These are phyloP conservation scores for Candida tetrigidarum DNA, from an alignment of 1,139 yeast species.

Conservation along the genomic window DNA sequence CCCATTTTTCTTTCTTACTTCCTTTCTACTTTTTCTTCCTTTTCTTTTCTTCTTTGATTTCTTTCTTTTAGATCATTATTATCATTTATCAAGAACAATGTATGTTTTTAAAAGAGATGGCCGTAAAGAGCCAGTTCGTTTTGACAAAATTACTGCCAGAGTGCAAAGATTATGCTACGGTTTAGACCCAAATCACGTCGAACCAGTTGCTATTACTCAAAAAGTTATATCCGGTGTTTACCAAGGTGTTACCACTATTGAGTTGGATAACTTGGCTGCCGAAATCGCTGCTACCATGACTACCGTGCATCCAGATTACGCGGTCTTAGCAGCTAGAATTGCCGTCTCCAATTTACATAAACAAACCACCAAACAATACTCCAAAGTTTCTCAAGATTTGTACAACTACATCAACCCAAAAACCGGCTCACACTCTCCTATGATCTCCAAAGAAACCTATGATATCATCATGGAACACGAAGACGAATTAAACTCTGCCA, in stretches of 20 bases:
- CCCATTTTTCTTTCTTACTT: neutral
- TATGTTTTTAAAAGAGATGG: slow-evolving; percentile 71
- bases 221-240: slow-evolving; percentile 89
- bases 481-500: slow-evolving; percentile 78
- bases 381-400: slow-evolving; percentile 72
- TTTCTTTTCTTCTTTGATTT: slow-evolving; percentile 1
- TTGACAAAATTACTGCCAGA: slow-evolving; percentile 64
- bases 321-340: slow-evolving; percentile 91
- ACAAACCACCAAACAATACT: slow-evolving; percentile 88
- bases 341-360: slow-evolving; percentile 92
- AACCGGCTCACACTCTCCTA: slow-evolving; percentile 71
- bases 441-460: slow-evolving; percentile 76
- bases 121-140: slow-evolving; percentile 83
- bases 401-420: slow-evolving; percentile 76
- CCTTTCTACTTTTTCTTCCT: slow-evolving; percentile 4
- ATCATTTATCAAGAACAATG: slow-evolving; percentile 27
- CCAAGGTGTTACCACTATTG: slow-evolving; percentile 96
- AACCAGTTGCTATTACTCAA: slow-evolving; percentile 88
- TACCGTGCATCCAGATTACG: slow-evolving; percentile 95
- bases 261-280: slow-evolving; percentile 90
- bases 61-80: slow-evolving; percentile 4
- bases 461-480: slow-evolving; percentile 64
- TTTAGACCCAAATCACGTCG: slow-evolving; percentile 80
- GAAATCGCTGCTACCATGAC: slow-evolving; percentile 98
- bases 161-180: slow-evolving; percentile 71